These are phyloP conservation scores for Vigna angularis DNA, from an alignment of 306 rosid genomes.

Conservation along the genomic window DNA sequence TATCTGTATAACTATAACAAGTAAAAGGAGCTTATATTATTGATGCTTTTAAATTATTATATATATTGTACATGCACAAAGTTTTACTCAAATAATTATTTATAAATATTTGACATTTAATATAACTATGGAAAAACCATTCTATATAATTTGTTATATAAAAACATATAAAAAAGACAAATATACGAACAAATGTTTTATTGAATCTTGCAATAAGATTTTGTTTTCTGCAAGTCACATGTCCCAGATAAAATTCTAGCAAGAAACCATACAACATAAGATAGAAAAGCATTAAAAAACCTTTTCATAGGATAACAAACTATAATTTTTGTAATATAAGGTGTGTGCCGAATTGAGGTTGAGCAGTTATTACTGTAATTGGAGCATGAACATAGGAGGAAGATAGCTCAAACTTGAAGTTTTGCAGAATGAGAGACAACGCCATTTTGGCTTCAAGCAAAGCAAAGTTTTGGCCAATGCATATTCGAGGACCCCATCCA, in stretches of 20 bases:
- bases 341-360: not conserved
- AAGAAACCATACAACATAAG: not conserved
- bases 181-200: not conserved
- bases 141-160: no score
- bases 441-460: constrained; percentile 9
- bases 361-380: not conserved
- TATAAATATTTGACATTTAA: no score
- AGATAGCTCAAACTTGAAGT: not conserved
- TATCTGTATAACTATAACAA: no score
- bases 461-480: not conserved
- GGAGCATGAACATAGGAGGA: not conserved
- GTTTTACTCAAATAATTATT: no score
- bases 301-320: not conserved
- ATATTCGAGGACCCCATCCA: constrained; percentile 5
- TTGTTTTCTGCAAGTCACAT: not conserved
- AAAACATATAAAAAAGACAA: not conserved
- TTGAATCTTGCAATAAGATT: not conserved
- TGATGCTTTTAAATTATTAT: no score
- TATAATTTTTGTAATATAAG: not conserved
- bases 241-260: not conserved
- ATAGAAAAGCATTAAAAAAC: not conserved
- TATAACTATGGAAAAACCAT: no score
- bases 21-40: no score
- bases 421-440: not conserved
- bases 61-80: no score